Percentiles rank a stretch among this genome's conserved stretches.
Evolutionary conservation across 352 stramenopile species (phyloP).

Genomic region (Globisporangium cederbergense): DNA sequence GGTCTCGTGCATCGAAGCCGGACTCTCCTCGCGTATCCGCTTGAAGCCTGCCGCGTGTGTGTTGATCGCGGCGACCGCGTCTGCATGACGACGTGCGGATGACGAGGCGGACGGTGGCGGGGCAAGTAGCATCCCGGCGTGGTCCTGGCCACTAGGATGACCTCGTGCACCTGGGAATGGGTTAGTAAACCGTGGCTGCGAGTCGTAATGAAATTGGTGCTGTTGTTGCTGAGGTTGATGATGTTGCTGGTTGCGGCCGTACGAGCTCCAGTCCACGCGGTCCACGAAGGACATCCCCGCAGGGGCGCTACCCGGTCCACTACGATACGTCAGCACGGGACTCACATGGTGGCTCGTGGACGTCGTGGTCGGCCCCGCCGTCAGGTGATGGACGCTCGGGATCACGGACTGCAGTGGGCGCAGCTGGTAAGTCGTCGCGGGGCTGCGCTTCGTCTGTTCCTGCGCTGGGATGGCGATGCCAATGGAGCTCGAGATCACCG

Average conservation of each 20-base stretch:
- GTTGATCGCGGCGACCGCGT: background rate
- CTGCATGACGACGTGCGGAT: background rate
- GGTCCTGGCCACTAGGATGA: conserved; percentile 1
- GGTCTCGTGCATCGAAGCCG: background rate
- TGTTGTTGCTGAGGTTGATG: conserved; percentile 13
- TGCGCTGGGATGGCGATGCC: background rate
- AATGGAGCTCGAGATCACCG: conserved; percentile 10
- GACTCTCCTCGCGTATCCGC: conserved; percentile 9
- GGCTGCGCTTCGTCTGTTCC: conserved; percentile 15
- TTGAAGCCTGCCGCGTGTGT: conserved; percentile 9
- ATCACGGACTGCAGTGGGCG: conserved; percentile 41
- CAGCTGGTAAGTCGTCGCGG: conserved; percentile 36
- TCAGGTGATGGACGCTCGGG: conserved; percentile 12
- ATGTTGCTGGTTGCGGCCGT: conserved; percentile 17
- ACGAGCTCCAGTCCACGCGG: conserved; percentile 32
- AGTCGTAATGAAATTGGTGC: conserved; percentile 12
- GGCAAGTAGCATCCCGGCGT: background rate
- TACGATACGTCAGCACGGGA: conserved; percentile 19
- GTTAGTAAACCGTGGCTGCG: conserved; percentile 15
- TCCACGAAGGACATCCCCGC: conserved; percentile 21
- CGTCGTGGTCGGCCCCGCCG: conserved; percentile 10
- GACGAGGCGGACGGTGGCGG: background rate
- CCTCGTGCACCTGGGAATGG: conserved; percentile 7
- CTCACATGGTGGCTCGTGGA: conserved; percentile 14
- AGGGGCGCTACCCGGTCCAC: conserved; percentile 11